These are phyloP conservation scores for Trichoderma aggressivum DNA, from an alignment of 2,329 filamentous ascomycete genomes.

Conservation along the genomic window DNA sequence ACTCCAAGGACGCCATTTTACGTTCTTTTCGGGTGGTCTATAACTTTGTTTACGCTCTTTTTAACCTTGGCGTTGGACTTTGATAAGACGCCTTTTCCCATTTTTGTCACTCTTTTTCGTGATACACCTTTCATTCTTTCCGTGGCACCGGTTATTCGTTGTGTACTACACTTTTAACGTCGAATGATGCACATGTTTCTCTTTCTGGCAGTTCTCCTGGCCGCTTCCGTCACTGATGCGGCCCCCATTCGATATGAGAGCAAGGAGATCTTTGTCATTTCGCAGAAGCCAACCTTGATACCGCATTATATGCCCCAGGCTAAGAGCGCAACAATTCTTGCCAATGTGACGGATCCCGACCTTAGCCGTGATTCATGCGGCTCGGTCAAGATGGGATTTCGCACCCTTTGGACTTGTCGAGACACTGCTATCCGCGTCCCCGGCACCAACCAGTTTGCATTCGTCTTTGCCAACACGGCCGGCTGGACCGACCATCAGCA, in stretches of 20 bases:
- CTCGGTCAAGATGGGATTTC: conserved; percentile 20
- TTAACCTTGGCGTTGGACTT: not conserved
- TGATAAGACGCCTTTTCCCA: not conserved
- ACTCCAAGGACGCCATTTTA: not conserved
- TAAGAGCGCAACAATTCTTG: conserved; percentile 16
- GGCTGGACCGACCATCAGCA: conserved; percentile 19
- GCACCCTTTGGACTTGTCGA: conserved; percentile 23
- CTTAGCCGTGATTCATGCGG: conserved; percentile 22
- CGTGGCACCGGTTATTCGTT: not conserved
- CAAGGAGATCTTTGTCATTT: not conserved
- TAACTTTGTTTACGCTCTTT: not conserved
- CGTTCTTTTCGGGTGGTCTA: not conserved
- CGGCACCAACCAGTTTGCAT: conserved; percentile 6
- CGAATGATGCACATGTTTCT: not conserved
- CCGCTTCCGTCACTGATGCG: not conserved
- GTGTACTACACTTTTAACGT: not conserved
- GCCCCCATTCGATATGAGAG: not conserved
- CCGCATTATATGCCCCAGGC: conserved; percentile 12
- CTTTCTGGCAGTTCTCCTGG: not conserved
- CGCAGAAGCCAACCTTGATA: not conserved
- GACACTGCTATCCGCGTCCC: conserved; percentile 18
- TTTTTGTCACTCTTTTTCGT: not conserved
- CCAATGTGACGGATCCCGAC: conserved; percentile 20
- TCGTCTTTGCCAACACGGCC: conserved; percentile 20
- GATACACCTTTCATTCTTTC: not conserved